Base-by-base conservation (phyloP, 148 eudicot species). In the Chenopodium formosanum region DNA sequence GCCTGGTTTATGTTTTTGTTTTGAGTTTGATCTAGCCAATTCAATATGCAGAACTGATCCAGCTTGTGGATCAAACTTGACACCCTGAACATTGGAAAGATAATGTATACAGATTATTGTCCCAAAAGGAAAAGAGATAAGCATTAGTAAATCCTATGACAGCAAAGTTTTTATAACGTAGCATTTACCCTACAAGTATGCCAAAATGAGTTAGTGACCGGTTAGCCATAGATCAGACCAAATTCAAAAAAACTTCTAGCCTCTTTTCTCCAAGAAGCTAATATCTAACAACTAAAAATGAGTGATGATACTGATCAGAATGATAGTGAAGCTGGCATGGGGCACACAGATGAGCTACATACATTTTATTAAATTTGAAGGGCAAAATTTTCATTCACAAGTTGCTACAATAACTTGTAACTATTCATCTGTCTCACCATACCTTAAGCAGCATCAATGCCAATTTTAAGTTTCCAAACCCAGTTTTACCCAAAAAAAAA, bases 361-460 rank as follows among this genome's bases (percentile, higher is more conserved):
- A 53, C 60, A 12, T 53, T 53, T 53, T 53, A 48, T 53, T 14
- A 16, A 53, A 53, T 53, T 17, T 31, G 32, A 31, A 31, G 32
- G 32, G 32, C 5, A 34, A 34, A 34, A 34, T 34, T 34, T 34
- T 34, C 6, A 34, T 34, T 34, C 37, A 34, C 37, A 34, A 34
- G 37, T 34, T 34, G 4, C 37, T 34, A 34, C 37, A 34, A 34
- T 34, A 34, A 34, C 37, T 34, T 34, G 5, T 34, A 34, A 34
- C 37, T 34, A 34, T 34, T 34, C 37, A 34, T 34, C 37, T 34
- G 37, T 34, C 37, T 34, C 5, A 34, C 37, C 14, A 29, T 83
- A 94, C 98, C 96, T 88, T 92, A 91, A 74, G 96, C 94, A 87
- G 94, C 93, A 92, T 91, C 97, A 76, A 92, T 87, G 3, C 93